Evolutionary conservation across 306 rosid species (phyloP).

Genomic region (Delonix regia): DNA sequence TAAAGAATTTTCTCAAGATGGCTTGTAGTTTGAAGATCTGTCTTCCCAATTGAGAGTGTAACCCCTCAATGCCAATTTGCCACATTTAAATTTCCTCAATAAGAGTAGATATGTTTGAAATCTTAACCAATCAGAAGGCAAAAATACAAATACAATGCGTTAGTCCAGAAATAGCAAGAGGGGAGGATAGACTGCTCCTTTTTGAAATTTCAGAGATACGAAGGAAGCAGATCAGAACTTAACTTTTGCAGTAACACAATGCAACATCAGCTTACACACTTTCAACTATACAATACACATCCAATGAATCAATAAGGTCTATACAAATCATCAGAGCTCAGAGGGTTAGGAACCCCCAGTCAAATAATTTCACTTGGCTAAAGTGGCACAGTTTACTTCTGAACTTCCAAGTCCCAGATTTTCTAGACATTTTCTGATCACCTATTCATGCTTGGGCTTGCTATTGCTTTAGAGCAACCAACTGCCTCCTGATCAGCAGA

Average conservation of each 20-base stretch:
- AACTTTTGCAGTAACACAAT: too few relatives aligned
- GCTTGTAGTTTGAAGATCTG: not conserved
- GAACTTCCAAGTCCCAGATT: not conserved
- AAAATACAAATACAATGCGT: not conserved
- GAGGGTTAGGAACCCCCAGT: slow-evolving; percentile 1
- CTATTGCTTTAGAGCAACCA: slow-evolving; percentile 54
- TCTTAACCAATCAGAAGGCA: not conserved
- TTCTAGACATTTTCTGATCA: slow-evolving; percentile 22
- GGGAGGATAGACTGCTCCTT: too few relatives aligned
- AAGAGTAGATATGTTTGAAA: not conserved
- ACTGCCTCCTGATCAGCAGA: slow-evolving; percentile 52
- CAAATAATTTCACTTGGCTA: slow-evolving; percentile 5
- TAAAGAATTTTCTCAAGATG: not conserved
- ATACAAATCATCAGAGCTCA: slow-evolving; percentile 10
- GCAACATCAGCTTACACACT: not conserved
- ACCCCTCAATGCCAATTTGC: slow-evolving; percentile 15
- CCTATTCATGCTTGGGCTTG: slow-evolving; percentile 39
- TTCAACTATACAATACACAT: not conserved
- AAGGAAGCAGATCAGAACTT: too few relatives aligned
- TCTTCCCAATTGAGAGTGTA: slow-evolving; percentile 25
- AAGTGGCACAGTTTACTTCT: slow-evolving; percentile 13
- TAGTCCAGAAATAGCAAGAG: too few relatives aligned
- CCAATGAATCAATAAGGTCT: slow-evolving; percentile 12
- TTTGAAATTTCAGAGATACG: too few relatives aligned
- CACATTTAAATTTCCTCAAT: not conserved